phyloP scores from a whole-genome alignment of 768 basidiomycete genomes.

The Boletus coccyginus region DNA sequence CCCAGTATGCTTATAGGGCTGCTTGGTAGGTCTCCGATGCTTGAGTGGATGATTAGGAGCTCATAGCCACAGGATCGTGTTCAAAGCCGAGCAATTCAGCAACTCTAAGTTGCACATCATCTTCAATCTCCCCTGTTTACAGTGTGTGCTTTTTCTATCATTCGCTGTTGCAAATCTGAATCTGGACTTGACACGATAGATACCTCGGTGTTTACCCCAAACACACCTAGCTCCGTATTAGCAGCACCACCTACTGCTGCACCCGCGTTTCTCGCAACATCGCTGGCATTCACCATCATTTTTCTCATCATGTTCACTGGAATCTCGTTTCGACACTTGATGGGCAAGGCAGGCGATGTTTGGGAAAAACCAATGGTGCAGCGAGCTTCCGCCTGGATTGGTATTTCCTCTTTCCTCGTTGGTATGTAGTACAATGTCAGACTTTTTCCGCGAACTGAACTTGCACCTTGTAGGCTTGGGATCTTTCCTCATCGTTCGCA shows the following conservation, averaged over 20 bases:
- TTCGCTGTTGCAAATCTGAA: background rate
- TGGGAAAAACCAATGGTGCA: constrained; percentile 61
- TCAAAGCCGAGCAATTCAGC: constrained; percentile 48
- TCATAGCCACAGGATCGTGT: constrained; percentile 58
- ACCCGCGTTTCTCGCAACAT: constrained; percentile 61
- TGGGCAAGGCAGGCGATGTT: constrained; percentile 48
- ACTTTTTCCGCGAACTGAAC: background rate
- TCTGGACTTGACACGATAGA: constrained; percentile 39
- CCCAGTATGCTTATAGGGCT: constrained; percentile 66
- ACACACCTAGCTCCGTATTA: constrained; percentile 53
- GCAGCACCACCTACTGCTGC: constrained; percentile 60
- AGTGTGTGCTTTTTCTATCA: constrained; percentile 39
- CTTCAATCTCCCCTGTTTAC: constrained; percentile 57
- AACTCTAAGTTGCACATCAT: constrained; percentile 50
- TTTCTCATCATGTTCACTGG: constrained; percentile 68
- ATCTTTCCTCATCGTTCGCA: constrained; percentile 67
- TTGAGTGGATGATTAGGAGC: background rate
- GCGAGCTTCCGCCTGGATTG: constrained; percentile 66
- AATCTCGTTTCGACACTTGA: constrained; percentile 63
- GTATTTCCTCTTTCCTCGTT: constrained; percentile 71
- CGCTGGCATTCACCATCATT: constrained; percentile 51
- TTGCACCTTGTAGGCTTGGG: constrained; percentile 48
- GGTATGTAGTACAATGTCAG: constrained; percentile 38
- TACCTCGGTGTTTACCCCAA: constrained; percentile 56
- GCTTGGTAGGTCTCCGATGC: constrained; percentile 46